Base-by-base conservation (phyloP, 495 filamentous ascomycete genomes). In the Staphylotrichum tortipilum region DNA sequence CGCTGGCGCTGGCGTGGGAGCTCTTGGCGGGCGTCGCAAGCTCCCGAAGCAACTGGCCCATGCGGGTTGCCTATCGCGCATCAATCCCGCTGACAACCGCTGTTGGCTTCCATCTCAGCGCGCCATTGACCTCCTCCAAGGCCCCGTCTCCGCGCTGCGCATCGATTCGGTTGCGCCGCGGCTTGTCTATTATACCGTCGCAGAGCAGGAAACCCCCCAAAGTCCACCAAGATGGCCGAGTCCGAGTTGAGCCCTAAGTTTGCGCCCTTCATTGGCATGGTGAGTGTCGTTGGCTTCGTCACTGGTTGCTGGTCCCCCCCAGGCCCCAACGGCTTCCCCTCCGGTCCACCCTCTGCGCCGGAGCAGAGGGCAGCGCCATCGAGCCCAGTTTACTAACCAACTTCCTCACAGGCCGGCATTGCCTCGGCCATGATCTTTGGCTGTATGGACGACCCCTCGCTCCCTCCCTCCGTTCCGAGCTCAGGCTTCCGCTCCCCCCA, bases 231-330 rank as follows among this genome's bases (percentile, higher is more conserved):
- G 50, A 89, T 86, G 83, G 73, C 78, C 46, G 82, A 84, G 45
- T 80, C 78, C 49, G 83, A 84, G 47, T 65, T 84, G 26, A 74
- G 84, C 39, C 92, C 94, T 48, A 86, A 87, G 68, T 96, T 95
- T 63, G 92, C 92, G 61, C 89, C 91, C 39, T 99, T 99, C 78
- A 81, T 97, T 62, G 94, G 94, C 72, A 88, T 97, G 82, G 94
- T 96, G 79, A 72, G 37, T 24, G 9, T 48, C 36, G 18, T 29
- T 38, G 21, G 15, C 44, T 4, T 7, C 24, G 24, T 10, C 14
- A 22, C 14, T n/a, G n/a, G n/a, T n/a, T n/a, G n/a, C n/a, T n/a
- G n/a, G n/a, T n/a, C n/a, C n/a, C n/a, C n/a, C n/a, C n/a, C n/a
- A n/a, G n/a, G n/a, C n/a, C n/a, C n/a, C n/a, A n/a, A n/a, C 4